Base-by-base conservation (phyloP, 148 eudicot genomes). In the Persicaria tinctoria region DNA sequence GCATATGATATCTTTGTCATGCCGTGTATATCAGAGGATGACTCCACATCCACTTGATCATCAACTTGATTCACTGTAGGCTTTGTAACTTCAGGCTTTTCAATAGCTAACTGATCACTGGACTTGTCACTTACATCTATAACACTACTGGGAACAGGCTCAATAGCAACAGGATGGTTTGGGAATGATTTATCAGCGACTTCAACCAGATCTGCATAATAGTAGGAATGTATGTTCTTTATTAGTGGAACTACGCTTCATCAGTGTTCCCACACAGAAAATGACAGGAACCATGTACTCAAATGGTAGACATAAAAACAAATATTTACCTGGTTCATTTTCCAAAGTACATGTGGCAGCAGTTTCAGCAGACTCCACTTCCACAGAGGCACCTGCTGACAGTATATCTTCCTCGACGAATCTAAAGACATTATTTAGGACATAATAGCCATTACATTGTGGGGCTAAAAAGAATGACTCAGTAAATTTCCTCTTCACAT, bases 391-490 rank as follows among this genome's bases (percentile, higher is more conserved):
- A 32, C 7, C 70, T 4, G 47, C 70, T 79, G 80, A 72, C 55
- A 17, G 6, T 23, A 70, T 76, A n/a, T 70, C 72, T 17, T 73
- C 81, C 20, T 71, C 84, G 47, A 86, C 45, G 63, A 88, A 84
- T 74, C 90, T 88, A 63, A 90, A 82, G 9, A 80, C 73, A 70
- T 93, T 83, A 76, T 93, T 93, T 51, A 84, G 86, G 18, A 89
- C 97, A 73, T 55, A 91, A 79, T 64, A 91, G 4, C 92, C 92
- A 14, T 70, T 80, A 12, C 78, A 78, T 73, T 89, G 89, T 59
- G 78, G 87, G 69, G 94, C 94, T 77, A 93, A 78, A 77, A 89
- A 88, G 84, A 93, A 93, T 0, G 87, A 82, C 56, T 93, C 94
- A 10, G 78, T 51, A 51, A 93, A 91, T 55, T 80, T 86, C 73